phyloP scores from a whole-genome alignment of 2,329 filamentous ascomycete species.

The Juglanconis juglandina region DNA sequence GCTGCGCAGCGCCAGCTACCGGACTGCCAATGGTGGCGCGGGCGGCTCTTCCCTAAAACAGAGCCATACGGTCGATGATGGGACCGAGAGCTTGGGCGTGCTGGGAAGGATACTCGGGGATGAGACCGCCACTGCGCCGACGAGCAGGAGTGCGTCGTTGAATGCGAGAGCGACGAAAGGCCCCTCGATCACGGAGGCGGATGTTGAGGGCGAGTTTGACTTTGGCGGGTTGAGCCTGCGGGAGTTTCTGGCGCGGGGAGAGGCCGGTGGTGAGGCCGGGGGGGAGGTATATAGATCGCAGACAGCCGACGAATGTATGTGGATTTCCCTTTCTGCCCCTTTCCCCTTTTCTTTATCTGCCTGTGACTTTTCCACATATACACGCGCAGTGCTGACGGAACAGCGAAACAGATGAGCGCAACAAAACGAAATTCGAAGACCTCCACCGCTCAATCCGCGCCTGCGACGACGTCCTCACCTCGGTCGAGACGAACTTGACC shows the following conservation, averaged over 20 bases:
- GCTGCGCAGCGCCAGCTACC: conserved; percentile 25
- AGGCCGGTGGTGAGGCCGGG: conserved; percentile 24
- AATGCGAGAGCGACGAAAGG: conserved; percentile 8
- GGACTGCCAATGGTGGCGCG: conserved; percentile 39
- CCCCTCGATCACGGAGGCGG: conserved; percentile 40
- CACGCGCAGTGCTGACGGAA: not conserved
- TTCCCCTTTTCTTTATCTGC: conserved; percentile 6
- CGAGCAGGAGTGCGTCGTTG: not conserved
- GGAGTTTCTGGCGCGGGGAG: conserved; percentile 54
- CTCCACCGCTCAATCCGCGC: conserved; percentile 84
- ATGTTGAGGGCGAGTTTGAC: conserved; percentile 66
- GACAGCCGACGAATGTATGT: conserved; percentile 69
- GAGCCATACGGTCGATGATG: conserved; percentile 37
- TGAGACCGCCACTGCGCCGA: conserved; percentile 22
- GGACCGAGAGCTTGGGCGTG: conserved; percentile 53
- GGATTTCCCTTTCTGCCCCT: conserved; percentile 20
- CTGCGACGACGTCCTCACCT: conserved; percentile 89
- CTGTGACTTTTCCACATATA: not conserved
- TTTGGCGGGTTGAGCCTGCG: conserved; percentile 76
- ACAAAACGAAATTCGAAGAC: conserved; percentile 83
- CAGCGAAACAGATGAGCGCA: conserved; percentile 61
- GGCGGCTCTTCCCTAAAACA: conserved; percentile 55
- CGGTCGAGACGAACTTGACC: conserved; percentile 86
- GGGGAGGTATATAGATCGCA: conserved; percentile 49
- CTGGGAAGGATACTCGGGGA: conserved; percentile 14